Base-by-base conservation (phyloP, 2,329 filamentous ascomycete species). In the Colletotrichum noveboracense region DNA sequence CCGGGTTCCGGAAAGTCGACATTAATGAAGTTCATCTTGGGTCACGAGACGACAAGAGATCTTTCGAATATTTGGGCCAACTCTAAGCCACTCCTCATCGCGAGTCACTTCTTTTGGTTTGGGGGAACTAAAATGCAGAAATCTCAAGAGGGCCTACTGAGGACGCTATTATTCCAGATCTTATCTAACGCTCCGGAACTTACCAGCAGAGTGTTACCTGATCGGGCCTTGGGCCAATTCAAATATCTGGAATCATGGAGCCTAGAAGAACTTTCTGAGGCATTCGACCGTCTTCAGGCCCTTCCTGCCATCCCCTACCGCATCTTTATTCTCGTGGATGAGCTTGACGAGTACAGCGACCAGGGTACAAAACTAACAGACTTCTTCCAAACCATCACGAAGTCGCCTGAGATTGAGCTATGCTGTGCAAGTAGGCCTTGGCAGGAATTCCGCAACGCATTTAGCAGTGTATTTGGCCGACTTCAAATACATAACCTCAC, bases 1-100 rank as follows among this genome's bases (percentile, higher is more conserved):
- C 84, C 87, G 2, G 87, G 87, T 0, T 86, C 85, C 0, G 87
- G 87, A 1, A 89, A 89, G 75, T 88, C 86, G 0, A 88, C 86
- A 0, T 80, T 89, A 3, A 87, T 88, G 80, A 84, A 85, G 24
- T 84, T 84, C 60, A 79, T 86, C 14, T 82, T 77, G 1, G 78
- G 81, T 4, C 81, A 84, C 18, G 55, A 65, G 1, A 82, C 26
- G 1, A 84, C 82, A 21, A 24, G 24, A 0, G 5, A 76, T 2
- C 38, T 61, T 5, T 74, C 86, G 4, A 5, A 3, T 1, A 21
- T 78, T 2, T 89, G 87, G 87, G 82, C 85, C 0, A 76, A 43
- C 0, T 73, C 74, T 0, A 76, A 78, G 3, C 78, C 79, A 7
- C 72, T 85, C 7, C 68, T 84, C 1, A 79, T 83, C 55, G 83